Conservation (phyloP, 106 monocot genomes). For the Allium cepa region DNA sequence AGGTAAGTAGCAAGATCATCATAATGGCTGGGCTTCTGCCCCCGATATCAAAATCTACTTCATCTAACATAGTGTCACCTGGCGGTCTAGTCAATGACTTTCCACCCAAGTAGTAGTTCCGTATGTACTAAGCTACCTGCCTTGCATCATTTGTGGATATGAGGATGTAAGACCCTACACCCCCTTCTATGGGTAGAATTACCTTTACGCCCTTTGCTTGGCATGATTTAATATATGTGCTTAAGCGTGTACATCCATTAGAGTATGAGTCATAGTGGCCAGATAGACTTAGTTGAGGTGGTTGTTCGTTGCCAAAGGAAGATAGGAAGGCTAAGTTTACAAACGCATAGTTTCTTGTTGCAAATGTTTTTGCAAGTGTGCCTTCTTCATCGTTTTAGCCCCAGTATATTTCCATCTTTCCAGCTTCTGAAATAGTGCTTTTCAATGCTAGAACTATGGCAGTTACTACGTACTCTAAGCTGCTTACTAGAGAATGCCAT, state of each 20-base stretch:
- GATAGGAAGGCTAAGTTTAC: conserved; percentile 12
- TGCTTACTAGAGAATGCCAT: too few relatives aligned
- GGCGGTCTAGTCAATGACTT: conserved; percentile 8
- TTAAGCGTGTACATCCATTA: too few relatives aligned
- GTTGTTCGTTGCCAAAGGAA: background rate
- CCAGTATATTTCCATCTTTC: conserved; percentile 1
- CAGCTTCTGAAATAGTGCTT: background rate
- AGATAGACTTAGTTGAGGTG: background rate
- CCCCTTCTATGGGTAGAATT: conserved; percentile 18
- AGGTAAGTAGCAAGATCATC: background rate
- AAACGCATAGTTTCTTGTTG: conserved; percentile 24
- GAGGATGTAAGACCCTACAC: conserved; percentile 6
- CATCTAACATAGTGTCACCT: conserved; percentile 21
- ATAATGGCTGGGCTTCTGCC: too few relatives aligned
- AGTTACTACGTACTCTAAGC: too few relatives aligned
- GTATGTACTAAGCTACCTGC: background rate
- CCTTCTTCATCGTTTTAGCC: conserved; percentile 34
- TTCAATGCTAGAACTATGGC: too few relatives aligned
- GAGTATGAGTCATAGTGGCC: too few relatives aligned
- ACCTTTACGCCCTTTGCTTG: conserved; percentile 7
- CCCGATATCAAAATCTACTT: background rate
- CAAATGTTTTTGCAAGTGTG: conserved; percentile 24
- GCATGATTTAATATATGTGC: too few relatives aligned
- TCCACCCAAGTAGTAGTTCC: conserved; percentile 5
- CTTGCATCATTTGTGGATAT: conserved; percentile 11